phyloP scores from a whole-genome alignment of 2,329 filamentous ascomycete genomes.

The Talaromyces sp. region DNA sequence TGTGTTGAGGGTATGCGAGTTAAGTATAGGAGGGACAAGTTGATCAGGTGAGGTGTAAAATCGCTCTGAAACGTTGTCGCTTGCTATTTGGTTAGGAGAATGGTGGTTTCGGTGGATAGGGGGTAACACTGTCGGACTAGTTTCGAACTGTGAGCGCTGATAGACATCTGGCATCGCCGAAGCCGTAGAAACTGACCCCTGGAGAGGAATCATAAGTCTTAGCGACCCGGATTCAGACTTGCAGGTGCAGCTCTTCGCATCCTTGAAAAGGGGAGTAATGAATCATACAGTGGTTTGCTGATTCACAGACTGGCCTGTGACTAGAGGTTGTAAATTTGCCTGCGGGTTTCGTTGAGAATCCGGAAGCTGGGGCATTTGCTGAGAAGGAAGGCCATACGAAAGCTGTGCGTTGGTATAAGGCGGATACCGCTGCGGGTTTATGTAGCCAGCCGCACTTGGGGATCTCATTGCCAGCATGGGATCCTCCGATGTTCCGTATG shows the following conservation, averaged over 20 bases:
- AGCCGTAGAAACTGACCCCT: slow-evolving; percentile 33
- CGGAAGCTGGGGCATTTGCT: slow-evolving; percentile 30
- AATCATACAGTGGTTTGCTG: slow-evolving; percentile 35
- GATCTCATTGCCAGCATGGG: slow-evolving; percentile 19
- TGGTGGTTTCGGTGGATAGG: slow-evolving; percentile 29
- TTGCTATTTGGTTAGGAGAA: slow-evolving; percentile 23
- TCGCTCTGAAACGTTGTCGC: slow-evolving; percentile 23
- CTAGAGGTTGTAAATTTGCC: slow-evolving; percentile 32
- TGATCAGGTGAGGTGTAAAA: slow-evolving; percentile 32
- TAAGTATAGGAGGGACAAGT: slow-evolving; percentile 29
- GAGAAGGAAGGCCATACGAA: slow-evolving; percentile 30
- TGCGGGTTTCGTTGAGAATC: slow-evolving; percentile 33
- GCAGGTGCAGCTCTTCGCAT: slow-evolving; percentile 16
- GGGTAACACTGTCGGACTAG: slow-evolving; percentile 30
- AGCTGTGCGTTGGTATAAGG: slow-evolving; percentile 26
- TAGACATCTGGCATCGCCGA: slow-evolving; percentile 34
- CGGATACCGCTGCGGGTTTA: slow-evolving; percentile 15
- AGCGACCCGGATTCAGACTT: slow-evolving; percentile 21
- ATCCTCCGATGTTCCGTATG: slow-evolving; percentile 17
- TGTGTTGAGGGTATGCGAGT: slow-evolving; percentile 27
- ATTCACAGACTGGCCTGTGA: slow-evolving; percentile 26
- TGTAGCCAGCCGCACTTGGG: slow-evolving; percentile 13
- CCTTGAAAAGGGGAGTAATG: slow-evolving; percentile 11
- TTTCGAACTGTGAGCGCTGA: slow-evolving; percentile 28
- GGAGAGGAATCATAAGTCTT: slow-evolving; percentile 24